A percentile compares a stretch with the other conserved stretches of the same genome.
phyloP scores from a whole-genome alignment of 2,329 filamentous ascomycete genomes.

The Fusarium concolor region DNA sequence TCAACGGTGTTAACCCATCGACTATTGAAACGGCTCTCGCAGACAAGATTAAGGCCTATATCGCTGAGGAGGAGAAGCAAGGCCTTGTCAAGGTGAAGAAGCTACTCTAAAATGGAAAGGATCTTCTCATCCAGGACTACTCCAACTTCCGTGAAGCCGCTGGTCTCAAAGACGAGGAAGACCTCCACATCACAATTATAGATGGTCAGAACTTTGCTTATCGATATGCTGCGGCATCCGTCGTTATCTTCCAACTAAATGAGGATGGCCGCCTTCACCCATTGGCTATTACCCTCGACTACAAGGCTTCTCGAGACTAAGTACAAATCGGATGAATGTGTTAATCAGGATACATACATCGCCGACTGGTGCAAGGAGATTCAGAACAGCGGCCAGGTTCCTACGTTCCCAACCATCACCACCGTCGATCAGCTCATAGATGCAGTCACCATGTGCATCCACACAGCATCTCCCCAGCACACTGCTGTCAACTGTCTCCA shows the following conservation, averaged over 20 bases:
- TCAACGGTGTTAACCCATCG: constrained; percentile 23
- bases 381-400: constrained; percentile 16
- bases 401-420: constrained; percentile 26
- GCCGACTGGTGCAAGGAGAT: constrained; percentile 26
- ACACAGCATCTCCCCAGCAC: constrained; percentile 31
- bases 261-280: constrained; percentile 31
- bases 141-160: constrained; percentile 32
- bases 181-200: constrained; percentile 7
- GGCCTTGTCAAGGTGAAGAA: constrained; percentile 20
- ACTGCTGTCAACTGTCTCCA: constrained; percentile 36
- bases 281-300: constrained; percentile 29
- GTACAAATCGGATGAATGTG: constrained; percentile 5
- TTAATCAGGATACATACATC: neutral
- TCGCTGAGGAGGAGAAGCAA: constrained; percentile 23
- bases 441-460: constrained; percentile 36
- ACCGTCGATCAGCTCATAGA: constrained; percentile 32
- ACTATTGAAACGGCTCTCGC: constrained; percentile 13
- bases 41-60: constrained; percentile 17
- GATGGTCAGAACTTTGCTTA: neutral
- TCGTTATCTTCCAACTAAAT: constrained; percentile 32
- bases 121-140: constrained; percentile 34
- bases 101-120: constrained; percentile 7
- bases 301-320: constrained; percentile 24
- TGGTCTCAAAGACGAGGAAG: constrained; percentile 10
- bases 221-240: constrained; percentile 22